These are phyloP conservation scores for Ziziphus jujuba DNA, from an alignment of 306 rosid genomes.

Conservation along the genomic window DNA sequence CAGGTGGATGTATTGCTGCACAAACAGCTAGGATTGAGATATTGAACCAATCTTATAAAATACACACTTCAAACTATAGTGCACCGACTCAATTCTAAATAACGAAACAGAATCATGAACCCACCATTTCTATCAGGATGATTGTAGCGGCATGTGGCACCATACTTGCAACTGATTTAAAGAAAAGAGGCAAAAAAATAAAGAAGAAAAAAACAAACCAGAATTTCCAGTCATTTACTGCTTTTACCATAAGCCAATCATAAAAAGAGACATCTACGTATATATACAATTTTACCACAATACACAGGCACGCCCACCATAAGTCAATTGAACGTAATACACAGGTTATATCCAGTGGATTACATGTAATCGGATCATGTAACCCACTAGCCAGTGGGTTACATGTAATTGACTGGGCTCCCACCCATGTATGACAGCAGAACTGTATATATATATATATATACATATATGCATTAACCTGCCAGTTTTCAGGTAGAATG, in stretches of 20 bases:
- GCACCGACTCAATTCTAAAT: slow-evolving; percentile 17
- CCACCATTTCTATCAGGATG: slow-evolving; percentile 90
- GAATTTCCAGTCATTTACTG: slow-evolving; percentile 25
- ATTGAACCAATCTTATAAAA: slow-evolving; percentile 5
- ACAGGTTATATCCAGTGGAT: too few relatives aligned
- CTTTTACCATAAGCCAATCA: neutral
- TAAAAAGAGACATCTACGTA: too few relatives aligned
- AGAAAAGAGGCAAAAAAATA: slow-evolving; percentile 28
- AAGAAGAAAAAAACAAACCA: neutral
- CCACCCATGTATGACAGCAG: too few relatives aligned
- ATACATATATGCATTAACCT: slow-evolving; percentile 47
- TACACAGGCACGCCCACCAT: too few relatives aligned
- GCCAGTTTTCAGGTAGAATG: slow-evolving; percentile 99
- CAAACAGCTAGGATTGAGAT: slow-evolving; percentile 22
- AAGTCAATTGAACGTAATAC: too few relatives aligned
- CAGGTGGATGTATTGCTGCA: slow-evolving; percentile 60
- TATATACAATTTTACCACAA: too few relatives aligned
- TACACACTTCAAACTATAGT: slow-evolving; percentile 4
- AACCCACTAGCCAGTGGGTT: too few relatives aligned
- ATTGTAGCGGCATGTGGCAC: slow-evolving; percentile 86
- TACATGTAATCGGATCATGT: too few relatives aligned
- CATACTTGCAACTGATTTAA: slow-evolving; percentile 84
- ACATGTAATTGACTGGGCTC: too few relatives aligned
- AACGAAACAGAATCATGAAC: slow-evolving; percentile 30
- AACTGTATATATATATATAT: slow-evolving; percentile 5